A percentile compares a stretch with the other conserved stretches of the same genome.
Conservation (phyloP, 1,284 basidiomycete species). For the Pholiota adiposa region DNA sequence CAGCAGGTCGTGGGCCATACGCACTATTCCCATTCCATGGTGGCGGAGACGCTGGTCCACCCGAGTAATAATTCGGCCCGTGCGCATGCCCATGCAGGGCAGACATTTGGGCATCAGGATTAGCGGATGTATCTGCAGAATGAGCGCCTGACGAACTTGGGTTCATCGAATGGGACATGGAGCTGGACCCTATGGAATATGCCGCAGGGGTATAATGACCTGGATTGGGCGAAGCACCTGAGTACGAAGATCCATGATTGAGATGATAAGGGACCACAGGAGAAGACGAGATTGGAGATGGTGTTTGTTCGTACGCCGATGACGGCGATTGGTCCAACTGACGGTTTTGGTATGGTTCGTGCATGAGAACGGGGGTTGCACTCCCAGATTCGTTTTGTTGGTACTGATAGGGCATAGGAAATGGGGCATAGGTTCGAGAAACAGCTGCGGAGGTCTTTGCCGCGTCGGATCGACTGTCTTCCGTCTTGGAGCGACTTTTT, state of each 20-base stretch:
- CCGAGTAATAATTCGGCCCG: background rate
- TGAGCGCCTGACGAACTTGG: background rate
- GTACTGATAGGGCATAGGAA: slow-evolving; percentile 46
- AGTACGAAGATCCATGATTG: slow-evolving; percentile 12
- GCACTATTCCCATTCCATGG: background rate
- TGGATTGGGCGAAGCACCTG: slow-evolving; percentile 5
- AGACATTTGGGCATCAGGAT: background rate
- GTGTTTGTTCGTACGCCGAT: slow-evolving; percentile 20
- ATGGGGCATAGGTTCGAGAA: slow-evolving; percentile 58
- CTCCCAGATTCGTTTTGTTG: slow-evolving; percentile 24
- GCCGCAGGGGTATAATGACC: slow-evolving; percentile 1
- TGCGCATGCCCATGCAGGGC: background rate
- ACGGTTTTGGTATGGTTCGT: slow-evolving; percentile 40
- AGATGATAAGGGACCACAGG: slow-evolving; percentile 7
- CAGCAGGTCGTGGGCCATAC: background rate
- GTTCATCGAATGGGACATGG: background rate
- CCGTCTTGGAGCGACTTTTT: slow-evolving; percentile 46
- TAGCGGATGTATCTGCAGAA: background rate
- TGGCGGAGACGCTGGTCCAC: background rate
- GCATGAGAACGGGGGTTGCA: slow-evolving; percentile 38
- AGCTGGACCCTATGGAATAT: background rate
- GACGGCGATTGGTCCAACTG: slow-evolving; percentile 20
- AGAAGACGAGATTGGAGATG: slow-evolving; percentile 22
- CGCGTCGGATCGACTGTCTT: slow-evolving; percentile 34
- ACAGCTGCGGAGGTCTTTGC: slow-evolving; percentile 29